phyloP scores from a whole-genome alignment of 2,329 filamentous ascomycete species.

The Clonostachys rhizophaga region DNA sequence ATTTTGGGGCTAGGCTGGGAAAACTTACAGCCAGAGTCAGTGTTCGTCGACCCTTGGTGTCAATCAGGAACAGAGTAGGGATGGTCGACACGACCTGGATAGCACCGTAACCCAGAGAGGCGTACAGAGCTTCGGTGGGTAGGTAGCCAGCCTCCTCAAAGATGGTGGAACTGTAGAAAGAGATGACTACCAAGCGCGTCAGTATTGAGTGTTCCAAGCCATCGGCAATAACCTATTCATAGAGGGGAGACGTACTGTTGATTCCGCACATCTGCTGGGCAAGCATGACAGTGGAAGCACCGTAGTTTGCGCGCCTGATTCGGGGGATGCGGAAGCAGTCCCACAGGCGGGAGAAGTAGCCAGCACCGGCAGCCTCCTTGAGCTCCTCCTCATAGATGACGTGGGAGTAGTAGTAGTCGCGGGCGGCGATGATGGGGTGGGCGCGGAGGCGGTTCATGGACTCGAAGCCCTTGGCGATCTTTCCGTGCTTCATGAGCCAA shows the following conservation, averaged over 20 bases:
- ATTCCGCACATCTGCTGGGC: constrained; percentile 66
- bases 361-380: constrained; percentile 26
- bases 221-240: background rate
- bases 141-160: constrained; percentile 17
- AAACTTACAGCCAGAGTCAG: constrained; percentile 11
- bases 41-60: constrained; percentile 14
- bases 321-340: constrained; percentile 66
- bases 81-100: constrained; percentile 25
- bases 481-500: constrained; percentile 61
- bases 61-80: constrained; percentile 15
- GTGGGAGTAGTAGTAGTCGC: constrained; percentile 53
- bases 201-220: no score
- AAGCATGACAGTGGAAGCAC: constrained; percentile 77
- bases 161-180: constrained; percentile 21
- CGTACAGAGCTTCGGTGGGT: constrained; percentile 18
- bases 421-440: constrained; percentile 49
- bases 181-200: constrained; percentile 10
- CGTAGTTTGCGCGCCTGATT: constrained; percentile 66
- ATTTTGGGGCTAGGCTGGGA: background rate
- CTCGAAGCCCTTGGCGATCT: constrained; percentile 54
- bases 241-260: constrained; percentile 59
- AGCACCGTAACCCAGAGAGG: constrained; percentile 24
- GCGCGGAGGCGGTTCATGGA: constrained; percentile 46
- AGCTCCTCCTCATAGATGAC: constrained; percentile 35
- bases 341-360: constrained; percentile 41